phyloP scores from a whole-genome alignment of 305 asterid genomes.

The Ajuga reptans region DNA sequence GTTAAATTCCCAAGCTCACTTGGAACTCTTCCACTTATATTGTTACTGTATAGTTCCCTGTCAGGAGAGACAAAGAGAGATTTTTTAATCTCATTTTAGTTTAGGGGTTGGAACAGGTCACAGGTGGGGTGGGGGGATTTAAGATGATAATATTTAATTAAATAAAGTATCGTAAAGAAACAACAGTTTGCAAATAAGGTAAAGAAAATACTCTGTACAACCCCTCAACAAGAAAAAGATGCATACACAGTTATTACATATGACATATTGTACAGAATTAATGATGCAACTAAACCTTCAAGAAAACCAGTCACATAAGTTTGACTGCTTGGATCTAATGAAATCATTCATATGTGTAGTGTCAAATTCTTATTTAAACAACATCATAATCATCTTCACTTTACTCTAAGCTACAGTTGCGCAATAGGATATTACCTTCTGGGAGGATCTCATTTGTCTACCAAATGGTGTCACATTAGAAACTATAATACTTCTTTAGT shows the following conservation, averaged over 20 bases:
- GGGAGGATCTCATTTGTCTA: neutral
- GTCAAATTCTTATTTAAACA: neutral
- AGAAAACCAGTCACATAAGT: neutral
- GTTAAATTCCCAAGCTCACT: conserved; percentile 81
- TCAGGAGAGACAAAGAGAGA: conserved; percentile 14
- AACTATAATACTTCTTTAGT: neutral
- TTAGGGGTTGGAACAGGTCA: neutral
- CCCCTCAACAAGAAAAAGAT: neutral
- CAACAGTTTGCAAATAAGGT: neutral
- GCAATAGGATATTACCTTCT: neutral
- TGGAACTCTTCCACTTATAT: conserved; percentile 72
- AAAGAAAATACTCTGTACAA: neutral
- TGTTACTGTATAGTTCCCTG: conserved; percentile 95
- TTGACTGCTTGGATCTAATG: neutral
- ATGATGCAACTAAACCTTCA: neutral
- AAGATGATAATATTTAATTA: neutral
- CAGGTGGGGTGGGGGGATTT: neutral
- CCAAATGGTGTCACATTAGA: neutral
- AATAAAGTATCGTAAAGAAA: neutral
- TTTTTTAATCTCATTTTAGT: neutral
- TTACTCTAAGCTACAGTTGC: neutral
- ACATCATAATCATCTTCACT: neutral
- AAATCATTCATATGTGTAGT: neutral
- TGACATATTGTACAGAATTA: neutral
- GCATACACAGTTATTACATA: neutral